Conservation (phyloP, 495 filamentous ascomycete species). For the Daldinia childiae region DNA sequence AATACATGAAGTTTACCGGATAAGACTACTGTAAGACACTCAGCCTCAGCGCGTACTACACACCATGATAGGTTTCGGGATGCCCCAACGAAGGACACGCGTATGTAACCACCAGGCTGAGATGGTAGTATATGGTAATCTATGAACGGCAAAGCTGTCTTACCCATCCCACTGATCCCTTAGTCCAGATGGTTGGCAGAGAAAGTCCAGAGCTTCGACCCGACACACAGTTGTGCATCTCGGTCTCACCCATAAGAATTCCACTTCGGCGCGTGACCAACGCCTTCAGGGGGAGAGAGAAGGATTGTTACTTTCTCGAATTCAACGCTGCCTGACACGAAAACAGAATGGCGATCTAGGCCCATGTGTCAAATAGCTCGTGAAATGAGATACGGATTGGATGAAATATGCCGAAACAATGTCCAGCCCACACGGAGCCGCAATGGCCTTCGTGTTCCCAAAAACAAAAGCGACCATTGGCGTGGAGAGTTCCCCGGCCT, state of each 20-base stretch:
- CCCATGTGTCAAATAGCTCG: constrained; percentile 4
- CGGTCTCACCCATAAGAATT: constrained; percentile 4
- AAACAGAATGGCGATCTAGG: neutral
- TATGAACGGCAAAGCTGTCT: constrained; percentile 14
- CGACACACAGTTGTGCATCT: neutral
- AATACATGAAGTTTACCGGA: constrained; percentile 13
- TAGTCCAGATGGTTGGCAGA: constrained; percentile 16
- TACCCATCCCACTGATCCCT: neutral
- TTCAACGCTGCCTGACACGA: neutral
- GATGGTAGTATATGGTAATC: neutral
- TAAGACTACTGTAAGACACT: constrained; percentile 36
- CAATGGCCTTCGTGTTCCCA: constrained; percentile 32
- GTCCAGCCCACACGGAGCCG: constrained; percentile 34
- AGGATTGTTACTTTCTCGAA: neutral
- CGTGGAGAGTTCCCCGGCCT: constrained; percentile 11
- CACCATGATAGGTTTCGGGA: constrained; percentile 28
- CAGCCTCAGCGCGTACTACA: constrained; percentile 40
- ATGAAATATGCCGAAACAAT: constrained; percentile 22
- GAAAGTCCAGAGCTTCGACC: constrained; percentile 5
- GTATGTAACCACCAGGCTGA: constrained; percentile 31
- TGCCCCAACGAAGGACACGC: constrained; percentile 25
- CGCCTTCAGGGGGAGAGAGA: constrained; percentile 6
- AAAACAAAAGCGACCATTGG: constrained; percentile 14
- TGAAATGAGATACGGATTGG: constrained; percentile 18
- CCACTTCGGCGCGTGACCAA: constrained; percentile 19